phyloP scores from a whole-genome alignment of 2,329 filamentous ascomycete genomes.

The Zasmidium cellare region DNA sequence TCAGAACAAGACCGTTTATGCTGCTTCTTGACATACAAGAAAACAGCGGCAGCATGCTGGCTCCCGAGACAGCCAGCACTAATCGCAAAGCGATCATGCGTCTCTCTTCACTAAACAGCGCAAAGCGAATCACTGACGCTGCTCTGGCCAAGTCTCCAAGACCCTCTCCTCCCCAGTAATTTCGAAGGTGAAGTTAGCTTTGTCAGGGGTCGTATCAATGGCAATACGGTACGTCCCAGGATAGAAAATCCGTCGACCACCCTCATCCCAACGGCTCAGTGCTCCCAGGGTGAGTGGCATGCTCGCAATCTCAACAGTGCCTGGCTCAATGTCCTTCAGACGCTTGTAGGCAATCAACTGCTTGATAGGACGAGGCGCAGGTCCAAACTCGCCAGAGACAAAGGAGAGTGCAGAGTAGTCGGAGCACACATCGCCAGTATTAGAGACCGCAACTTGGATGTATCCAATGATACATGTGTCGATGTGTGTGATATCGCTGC shows the following conservation, averaged over 20 bases:
- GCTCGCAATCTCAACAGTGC: background rate
- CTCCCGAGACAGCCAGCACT: too few relatives aligned
- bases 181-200: background rate
- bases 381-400: conserved; percentile 39
- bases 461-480: background rate
- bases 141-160: background rate
- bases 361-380: conserved; percentile 44
- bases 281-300: conserved; percentile 36
- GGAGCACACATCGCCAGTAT: conserved; percentile 38
- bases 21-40: too few relatives aligned
- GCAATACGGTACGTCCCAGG: conserved; percentile 6
- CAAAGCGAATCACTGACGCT: too few relatives aligned
- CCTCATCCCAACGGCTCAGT: conserved; percentile 18
- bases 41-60: too few relatives aligned
- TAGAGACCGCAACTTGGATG: conserved; percentile 29
- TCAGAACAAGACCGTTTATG: too few relatives aligned
- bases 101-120: too few relatives aligned
- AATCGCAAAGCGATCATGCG: too few relatives aligned
- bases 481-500: background rate
- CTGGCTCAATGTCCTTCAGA: conserved; percentile 7
- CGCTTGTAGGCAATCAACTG: conserved; percentile 37
- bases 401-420: conserved; percentile 46
- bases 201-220: conserved; percentile 2
- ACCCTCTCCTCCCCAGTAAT: background rate
- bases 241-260: conserved; percentile 24